Percentiles rank a stretch among this genome's conserved stretches.
Conservation (phyloP, 106 monocot genomes). For the Chionographis japonica region DNA sequence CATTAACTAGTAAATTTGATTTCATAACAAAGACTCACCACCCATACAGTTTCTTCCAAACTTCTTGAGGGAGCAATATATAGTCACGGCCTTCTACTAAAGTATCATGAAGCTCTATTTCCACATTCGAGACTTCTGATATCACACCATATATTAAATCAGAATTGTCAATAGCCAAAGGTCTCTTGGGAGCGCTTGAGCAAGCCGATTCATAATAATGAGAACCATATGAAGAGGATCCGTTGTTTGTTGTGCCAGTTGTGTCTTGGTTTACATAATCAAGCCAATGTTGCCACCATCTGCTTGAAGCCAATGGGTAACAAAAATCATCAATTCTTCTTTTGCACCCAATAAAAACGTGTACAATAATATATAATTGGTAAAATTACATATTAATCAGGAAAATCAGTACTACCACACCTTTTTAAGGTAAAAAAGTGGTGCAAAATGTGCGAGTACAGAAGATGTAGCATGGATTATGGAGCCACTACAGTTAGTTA, state of each 20-base stretch:
- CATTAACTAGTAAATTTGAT: too few relatives aligned
- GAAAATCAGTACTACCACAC: too few relatives aligned
- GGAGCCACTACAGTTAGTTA: too few relatives aligned
- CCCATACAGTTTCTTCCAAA: slow-evolving; percentile 83
- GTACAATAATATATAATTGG: neutral
- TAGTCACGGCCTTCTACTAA: slow-evolving; percentile 93
- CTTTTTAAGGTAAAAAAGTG: too few relatives aligned
- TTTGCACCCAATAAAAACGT: neutral
- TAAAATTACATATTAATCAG: too few relatives aligned
- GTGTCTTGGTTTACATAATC: slow-evolving; percentile 88
- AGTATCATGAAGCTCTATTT: slow-evolving; percentile 89
- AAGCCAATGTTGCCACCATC: slow-evolving; percentile 99
- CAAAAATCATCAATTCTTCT: neutral
- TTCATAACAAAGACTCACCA: slow-evolving; percentile 49
- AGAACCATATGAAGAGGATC: slow-evolving; percentile 34
- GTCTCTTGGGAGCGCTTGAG: slow-evolving; percentile 47
- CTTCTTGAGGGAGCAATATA: slow-evolving; percentile 93
- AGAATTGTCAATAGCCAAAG: slow-evolving; percentile 80
- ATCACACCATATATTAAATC: slow-evolving; percentile 77
- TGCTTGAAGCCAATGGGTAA: slow-evolving; percentile 19
- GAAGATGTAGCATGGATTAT: too few relatives aligned
- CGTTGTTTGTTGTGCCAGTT: slow-evolving; percentile 34
- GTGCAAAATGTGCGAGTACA: too few relatives aligned
- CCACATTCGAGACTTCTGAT: slow-evolving; percentile 73
- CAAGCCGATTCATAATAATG: slow-evolving; percentile 41